Conservation (phyloP, 306 rosid species). For the Cyamopsis tetragonoloba region DNA sequence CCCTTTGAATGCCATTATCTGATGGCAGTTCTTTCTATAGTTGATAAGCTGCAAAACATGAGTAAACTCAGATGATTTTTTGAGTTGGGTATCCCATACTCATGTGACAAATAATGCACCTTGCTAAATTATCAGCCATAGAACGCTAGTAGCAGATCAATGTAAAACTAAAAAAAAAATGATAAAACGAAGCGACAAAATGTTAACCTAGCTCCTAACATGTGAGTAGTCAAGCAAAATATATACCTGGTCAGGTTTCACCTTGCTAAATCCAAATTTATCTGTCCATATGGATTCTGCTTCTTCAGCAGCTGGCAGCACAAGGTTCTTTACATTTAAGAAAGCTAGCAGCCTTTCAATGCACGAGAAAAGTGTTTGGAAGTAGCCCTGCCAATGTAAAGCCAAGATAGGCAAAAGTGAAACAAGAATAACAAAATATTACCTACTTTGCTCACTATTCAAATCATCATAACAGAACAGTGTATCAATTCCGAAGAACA, state of each 20-base stretch:
- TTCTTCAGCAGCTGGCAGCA: slow-evolving; percentile 94
- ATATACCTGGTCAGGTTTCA: slow-evolving; percentile 73
- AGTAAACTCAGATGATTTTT: slow-evolving; percentile 5
- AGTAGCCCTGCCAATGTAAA: slow-evolving; percentile 69
- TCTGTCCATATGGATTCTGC: slow-evolving; percentile 89
- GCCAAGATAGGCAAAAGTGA: not conserved
- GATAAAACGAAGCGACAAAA: slow-evolving; percentile 5
- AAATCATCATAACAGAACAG: not conserved
- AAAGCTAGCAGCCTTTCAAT: slow-evolving; percentile 80
- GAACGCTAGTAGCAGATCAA: not conserved
- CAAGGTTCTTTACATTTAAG: slow-evolving; percentile 70
- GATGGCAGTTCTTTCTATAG: slow-evolving; percentile 72
- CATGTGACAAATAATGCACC: not conserved
- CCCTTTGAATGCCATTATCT: slow-evolving; percentile 84
- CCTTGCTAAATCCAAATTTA: slow-evolving; percentile 77
- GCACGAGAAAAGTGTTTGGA: slow-evolving; percentile 82
- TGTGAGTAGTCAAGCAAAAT: not conserved
- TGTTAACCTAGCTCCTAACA: slow-evolving; percentile 4
- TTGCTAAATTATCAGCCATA: slow-evolving; percentile 6
- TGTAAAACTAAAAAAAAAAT: not conserved
- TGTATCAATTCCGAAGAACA: not conserved
- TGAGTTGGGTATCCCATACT: not conserved
- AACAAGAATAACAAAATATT: not conserved
- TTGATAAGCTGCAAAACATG: slow-evolving; percentile 57
- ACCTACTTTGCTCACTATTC: not conserved